phyloP scores from a whole-genome alignment of 2,329 filamentous ascomycete genomes.

The Beauveria medogensis region DNA sequence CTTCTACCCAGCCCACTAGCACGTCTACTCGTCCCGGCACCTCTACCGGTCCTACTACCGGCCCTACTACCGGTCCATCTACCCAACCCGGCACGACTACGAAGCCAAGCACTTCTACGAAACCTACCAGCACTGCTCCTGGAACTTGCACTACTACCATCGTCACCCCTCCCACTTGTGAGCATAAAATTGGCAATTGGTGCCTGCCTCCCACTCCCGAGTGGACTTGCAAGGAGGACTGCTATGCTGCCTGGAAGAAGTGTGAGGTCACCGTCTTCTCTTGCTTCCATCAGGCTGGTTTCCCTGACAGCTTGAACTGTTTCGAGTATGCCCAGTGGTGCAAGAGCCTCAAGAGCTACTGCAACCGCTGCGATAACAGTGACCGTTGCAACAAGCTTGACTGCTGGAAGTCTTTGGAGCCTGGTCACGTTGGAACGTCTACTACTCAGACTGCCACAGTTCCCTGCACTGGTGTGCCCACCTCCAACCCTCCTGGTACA shows the following conservation, averaged over 20 bases:
- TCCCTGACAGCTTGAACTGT: slow-evolving; percentile 40
- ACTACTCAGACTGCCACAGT: slow-evolving; percentile 28
- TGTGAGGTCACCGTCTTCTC: slow-evolving; percentile 40
- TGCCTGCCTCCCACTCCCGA: slow-evolving; percentile 41
- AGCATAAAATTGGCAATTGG: slow-evolving; percentile 48
- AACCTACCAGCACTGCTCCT: slow-evolving; percentile 18
- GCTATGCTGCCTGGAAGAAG: slow-evolving; percentile 33
- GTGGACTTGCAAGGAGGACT: slow-evolving; percentile 35
- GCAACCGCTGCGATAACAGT: slow-evolving; percentile 28
- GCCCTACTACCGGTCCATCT: slow-evolving; percentile 11
- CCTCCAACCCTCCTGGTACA: slow-evolving; percentile 18
- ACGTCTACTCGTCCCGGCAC: background rate
- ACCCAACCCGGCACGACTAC: slow-evolving; percentile 15
- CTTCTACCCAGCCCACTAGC: background rate
- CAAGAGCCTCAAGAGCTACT: slow-evolving; percentile 36
- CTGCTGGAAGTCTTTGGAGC: slow-evolving; percentile 35
- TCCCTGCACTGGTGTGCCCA: slow-evolving; percentile 20
- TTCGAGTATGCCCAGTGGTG: slow-evolving; percentile 45
- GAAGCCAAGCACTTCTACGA: slow-evolving; percentile 15
- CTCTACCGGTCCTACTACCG: slow-evolving; percentile 1
- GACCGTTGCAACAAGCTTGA: slow-evolving; percentile 32
- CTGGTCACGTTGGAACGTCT: slow-evolving; percentile 26
- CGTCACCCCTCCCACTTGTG: slow-evolving; percentile 38
- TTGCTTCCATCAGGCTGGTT: slow-evolving; percentile 45
- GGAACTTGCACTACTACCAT: slow-evolving; percentile 37